Base-by-base conservation (phyloP, 2,329 filamentous ascomycete genomes). In the Aspergillus quadricinctus region DNA sequence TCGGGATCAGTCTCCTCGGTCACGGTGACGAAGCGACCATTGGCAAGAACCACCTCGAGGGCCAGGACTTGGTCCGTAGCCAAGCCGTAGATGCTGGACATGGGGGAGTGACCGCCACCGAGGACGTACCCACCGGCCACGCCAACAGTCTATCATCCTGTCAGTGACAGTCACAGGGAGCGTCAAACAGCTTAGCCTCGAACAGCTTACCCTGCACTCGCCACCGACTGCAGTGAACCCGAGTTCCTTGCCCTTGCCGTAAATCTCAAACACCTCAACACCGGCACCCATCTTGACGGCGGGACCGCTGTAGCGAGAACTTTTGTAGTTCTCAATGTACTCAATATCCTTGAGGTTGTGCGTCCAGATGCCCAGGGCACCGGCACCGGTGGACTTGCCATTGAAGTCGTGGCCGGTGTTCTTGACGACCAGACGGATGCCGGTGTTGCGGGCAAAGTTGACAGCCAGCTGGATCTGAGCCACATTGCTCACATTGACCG, bases 121-220 rank as follows among this genome's bases (percentile, higher is more conserved):
- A 84, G 82, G 3, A 78, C 78, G 61, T 81, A 88, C 0, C 84
- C 85, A 29, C 85, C 85, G 0, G 81, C 79, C 10, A 84, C 64
- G 8, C 83, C 83, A 5, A 87, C 83, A 0, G 80, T 81, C 17
- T 31, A 31, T 31, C 11, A 1, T 31, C 5, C 29, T 6, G 29
- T 31, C 29, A 31, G 4, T 11, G 11, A 31, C 29, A 11, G 11
- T 31, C 11, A 31, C 29, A 31, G 11, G 11, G 11, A 14, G 11
- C 11, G 10, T 77, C 77, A n/a, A 74, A 76, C 2, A 25, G n/a
- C n/a, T n/a, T n/a, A n/a, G n/a, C n/a, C n/a, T n/a, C n/a, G n/a
- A n/a, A n/a, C n/a, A 49, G 37, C 56, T 37, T 40, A 55, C 56
- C 49, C 53, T 51, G 6, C 60, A 52, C 1, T 76, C 77, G 3